Evolutionary conservation across 345 rosid genomes (phyloP), one percentile per base, ranked within the genome.

Genomic region (Camelina hispida): DNA sequence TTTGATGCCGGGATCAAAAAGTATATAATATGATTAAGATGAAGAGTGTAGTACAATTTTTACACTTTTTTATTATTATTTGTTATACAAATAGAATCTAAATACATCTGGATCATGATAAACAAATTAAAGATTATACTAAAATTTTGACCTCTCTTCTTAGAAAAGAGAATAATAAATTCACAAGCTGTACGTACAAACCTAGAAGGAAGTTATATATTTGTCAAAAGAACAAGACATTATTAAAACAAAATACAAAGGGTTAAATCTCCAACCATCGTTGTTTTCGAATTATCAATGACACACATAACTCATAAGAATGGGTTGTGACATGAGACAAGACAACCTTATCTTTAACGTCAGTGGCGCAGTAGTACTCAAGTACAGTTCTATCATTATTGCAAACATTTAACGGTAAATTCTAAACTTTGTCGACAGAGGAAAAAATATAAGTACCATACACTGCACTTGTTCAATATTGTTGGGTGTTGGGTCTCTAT

Each of bases 301-400:
- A 28, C 52, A 47, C 66, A 74, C 43, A 37, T 16, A 20, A 20
- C n/a, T n/a, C n/a, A n/a, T n/a, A 76, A 76, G 69, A 53, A 68
- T 68, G 64, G 79, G 79, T 52, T 52, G 69, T 76, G 79, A 61
- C 40, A 30, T 43, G 64, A 68, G 79, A 76, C 79, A 76, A 69
- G 79, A 76, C 74, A 68, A 43, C 63, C 74, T 60, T 76, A 76
- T 76, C 79, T 60, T 53, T 53, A 68, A 53, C 65, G 74, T 68
- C 63, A 68, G 74, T 76, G 74, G 67, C 64, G 48, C 57, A 59
- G 55, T 40, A 42, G 55, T 75, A 32, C 74, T 75, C 79, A 61
- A 76, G 79, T 61, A 76, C 74, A 68, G 50, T 53, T 61, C n/a
- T 68, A 30, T 68, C 56, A 76, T 76, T 60, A 68, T 52, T 52